A percentile compares a stretch with the other conserved stretches of the same genome.
Conservation (phyloP, 768 basidiomycete genomes). For the Hebeloma cylindrosporum region DNA sequence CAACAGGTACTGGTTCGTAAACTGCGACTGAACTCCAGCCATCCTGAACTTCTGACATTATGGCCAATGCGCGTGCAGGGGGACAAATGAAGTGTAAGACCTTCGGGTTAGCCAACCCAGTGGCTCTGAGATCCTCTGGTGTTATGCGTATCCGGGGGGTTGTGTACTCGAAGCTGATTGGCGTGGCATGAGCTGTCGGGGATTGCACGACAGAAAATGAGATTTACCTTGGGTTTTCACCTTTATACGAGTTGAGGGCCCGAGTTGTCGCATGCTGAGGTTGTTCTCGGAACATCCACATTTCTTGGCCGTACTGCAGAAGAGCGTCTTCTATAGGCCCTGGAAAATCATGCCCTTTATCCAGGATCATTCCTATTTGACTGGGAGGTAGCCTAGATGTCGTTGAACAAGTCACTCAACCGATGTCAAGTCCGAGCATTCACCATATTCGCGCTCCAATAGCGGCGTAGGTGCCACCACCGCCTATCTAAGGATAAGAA, state of each 20-base stretch:
- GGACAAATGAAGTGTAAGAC: constrained; percentile 86
- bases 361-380: constrained; percentile 79
- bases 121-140: constrained; percentile 63
- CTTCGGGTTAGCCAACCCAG: constrained; percentile 48
- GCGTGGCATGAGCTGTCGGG: background rate
- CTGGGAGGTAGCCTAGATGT: constrained; percentile 59
- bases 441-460: constrained; percentile 85
- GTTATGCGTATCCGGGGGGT: constrained; percentile 70
- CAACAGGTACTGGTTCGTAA: constrained; percentile 86
- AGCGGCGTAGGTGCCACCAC: constrained; percentile 81
- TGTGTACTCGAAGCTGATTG: constrained; percentile 70
- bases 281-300: constrained; percentile 78
- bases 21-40: constrained; percentile 69
- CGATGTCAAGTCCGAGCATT: background rate
- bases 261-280: constrained; percentile 59
- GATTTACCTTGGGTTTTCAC: constrained; percentile 67
- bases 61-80: constrained; percentile 63
- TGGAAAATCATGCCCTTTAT: constrained; percentile 79
- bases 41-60: constrained; percentile 62
- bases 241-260: constrained; percentile 71
- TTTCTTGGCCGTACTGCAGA: constrained; percentile 61
- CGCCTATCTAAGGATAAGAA: constrained; percentile 75
- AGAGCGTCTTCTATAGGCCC: constrained; percentile 52
- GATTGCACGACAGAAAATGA: constrained; percentile 3
- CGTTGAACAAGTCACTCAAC: background rate